Evolutionary conservation across 768 basidiomycete species (phyloP).

Genomic region (Amanita brunnescens): DNA sequence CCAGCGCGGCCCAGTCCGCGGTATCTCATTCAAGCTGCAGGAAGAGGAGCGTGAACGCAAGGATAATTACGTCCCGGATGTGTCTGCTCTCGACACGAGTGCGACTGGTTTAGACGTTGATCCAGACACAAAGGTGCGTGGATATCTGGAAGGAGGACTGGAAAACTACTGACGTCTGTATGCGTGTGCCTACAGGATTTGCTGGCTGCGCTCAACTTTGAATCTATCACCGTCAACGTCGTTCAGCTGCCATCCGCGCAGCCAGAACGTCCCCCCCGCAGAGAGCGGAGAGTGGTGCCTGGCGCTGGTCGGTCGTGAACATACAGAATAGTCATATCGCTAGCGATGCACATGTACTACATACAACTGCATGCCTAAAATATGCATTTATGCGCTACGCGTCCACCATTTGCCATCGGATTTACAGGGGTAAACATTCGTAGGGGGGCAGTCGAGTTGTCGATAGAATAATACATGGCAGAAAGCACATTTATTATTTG

Average conservation of each 20-base stretch:
- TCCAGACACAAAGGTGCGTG: conserved; percentile 81
- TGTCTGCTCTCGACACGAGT: conserved; percentile 86
- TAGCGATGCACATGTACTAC: conserved; percentile 7
- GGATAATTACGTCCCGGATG: conserved; percentile 98
- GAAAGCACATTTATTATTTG: too few relatives aligned
- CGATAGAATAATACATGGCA: too few relatives aligned
- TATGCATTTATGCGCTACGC: not conserved
- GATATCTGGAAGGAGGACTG: not conserved
- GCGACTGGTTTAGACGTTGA: conserved; percentile 79
- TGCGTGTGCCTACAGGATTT: conserved; percentile 49
- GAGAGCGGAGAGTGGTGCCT: conserved; percentile 74
- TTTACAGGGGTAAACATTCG: too few relatives aligned
- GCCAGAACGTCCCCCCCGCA: conserved; percentile 63
- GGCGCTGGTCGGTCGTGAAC: conserved; percentile 50
- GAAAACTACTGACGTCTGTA: not conserved
- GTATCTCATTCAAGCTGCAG: conserved; percentile 99
- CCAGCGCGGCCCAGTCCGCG: conserved; percentile 94
- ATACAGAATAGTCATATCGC: not conserved
- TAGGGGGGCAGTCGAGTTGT: too few relatives aligned
- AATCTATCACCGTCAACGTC: conserved; percentile 74
- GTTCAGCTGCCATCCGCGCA: conserved; percentile 52
- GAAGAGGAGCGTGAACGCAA: conserved; percentile 99
- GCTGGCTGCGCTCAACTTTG: conserved; percentile 89
- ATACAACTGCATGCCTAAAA: not conserved
- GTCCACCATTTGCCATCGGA: too few relatives aligned